phyloP scores from a whole-genome alignment of 495 filamentous ascomycete species.

The Lophiotrema nucula region DNA sequence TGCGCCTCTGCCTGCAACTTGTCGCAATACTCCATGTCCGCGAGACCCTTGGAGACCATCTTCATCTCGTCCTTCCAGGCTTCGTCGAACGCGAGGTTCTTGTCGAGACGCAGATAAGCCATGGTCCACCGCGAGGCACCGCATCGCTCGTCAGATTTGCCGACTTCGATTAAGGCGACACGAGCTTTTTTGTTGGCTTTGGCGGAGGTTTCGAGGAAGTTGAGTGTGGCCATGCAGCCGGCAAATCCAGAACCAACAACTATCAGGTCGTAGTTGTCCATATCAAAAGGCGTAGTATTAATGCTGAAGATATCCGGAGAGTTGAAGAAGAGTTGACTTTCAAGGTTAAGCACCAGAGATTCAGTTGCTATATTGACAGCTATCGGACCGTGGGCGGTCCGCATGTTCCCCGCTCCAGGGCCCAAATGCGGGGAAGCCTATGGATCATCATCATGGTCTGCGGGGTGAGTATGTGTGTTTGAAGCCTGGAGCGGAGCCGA shows the following conservation, averaged over 20 bases:
- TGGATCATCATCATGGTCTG: too few species aligned
- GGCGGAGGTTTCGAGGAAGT: conserved; percentile 33
- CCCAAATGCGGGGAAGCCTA: too few species aligned
- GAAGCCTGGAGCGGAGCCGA: too few species aligned
- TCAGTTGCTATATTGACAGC: too few species aligned
- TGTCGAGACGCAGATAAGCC: conserved; percentile 35
- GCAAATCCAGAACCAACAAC: conserved; percentile 36
- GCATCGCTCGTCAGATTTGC: conserved; percentile 34
- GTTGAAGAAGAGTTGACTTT: too few species aligned
- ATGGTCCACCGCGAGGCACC: conserved; percentile 36
- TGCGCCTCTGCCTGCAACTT: conserved; percentile 27
- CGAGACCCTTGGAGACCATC: conserved; percentile 31
- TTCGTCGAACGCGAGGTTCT: conserved; percentile 33
- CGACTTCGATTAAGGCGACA: conserved; percentile 35
- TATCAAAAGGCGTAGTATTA: too few species aligned
- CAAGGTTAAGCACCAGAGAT: too few species aligned
- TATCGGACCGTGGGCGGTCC: too few species aligned
- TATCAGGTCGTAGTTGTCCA: conserved; percentile 29
- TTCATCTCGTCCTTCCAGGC: conserved; percentile 37
- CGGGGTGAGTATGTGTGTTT: too few species aligned
- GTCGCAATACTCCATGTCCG: conserved; percentile 33
- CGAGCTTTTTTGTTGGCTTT: conserved; percentile 26
- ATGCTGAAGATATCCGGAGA: too few species aligned
- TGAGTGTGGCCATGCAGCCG: conserved; percentile 33
- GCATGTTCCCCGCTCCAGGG: too few species aligned